Evolutionary conservation across 805 yeast genomes (phyloP), one percentile per base, ranked within the genome.

Genomic region (Monosporozyma aerobia): DNA sequence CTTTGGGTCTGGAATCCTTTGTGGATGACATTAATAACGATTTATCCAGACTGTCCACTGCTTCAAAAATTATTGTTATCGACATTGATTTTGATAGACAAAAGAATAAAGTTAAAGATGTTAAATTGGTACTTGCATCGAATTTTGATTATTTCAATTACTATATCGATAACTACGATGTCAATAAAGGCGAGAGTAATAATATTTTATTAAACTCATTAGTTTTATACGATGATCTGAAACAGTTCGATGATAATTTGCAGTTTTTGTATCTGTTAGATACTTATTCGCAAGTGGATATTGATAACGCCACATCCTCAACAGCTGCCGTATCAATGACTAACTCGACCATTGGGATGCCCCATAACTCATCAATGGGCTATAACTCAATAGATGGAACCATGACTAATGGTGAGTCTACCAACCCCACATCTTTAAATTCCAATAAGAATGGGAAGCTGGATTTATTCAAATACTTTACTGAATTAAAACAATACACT

Each of bases 61-160:
- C 72, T 1, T 68, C 71, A 2, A 68, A 68, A 40, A 69, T 69
- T 45, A 63, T 69, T 16, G 72, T 69, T 30, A 63, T 69, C 33
- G 72, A 69, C 54, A 67, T 69, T 25, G 72, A 69, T 51, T 69
- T 65, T 51, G 58, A 59, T 22, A 67, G 59, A 32, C 46, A 37
- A 6, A 53, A 56, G 46, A 59, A 59, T 19, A 61, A 55, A 44
- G 69, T 69, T 3, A 59, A 59, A 22, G 71, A 69, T 50, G 71
- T 67, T 29, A 69, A 67, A 53, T 55, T 69, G 44, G 72, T 69
- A 1, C 51, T 69, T 19, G 72, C 72, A 8, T 67, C 71, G 2
- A 68, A 64, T 54, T 69, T 68, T 53, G 71, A 69, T 49, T 62
- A 64, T 30, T 69, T 69, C 56, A 65, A 68, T 49, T 69, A 69